phyloP scores from a whole-genome alignment of 2,329 filamentous ascomycete species.

The Metarhizium guizhouense region DNA sequence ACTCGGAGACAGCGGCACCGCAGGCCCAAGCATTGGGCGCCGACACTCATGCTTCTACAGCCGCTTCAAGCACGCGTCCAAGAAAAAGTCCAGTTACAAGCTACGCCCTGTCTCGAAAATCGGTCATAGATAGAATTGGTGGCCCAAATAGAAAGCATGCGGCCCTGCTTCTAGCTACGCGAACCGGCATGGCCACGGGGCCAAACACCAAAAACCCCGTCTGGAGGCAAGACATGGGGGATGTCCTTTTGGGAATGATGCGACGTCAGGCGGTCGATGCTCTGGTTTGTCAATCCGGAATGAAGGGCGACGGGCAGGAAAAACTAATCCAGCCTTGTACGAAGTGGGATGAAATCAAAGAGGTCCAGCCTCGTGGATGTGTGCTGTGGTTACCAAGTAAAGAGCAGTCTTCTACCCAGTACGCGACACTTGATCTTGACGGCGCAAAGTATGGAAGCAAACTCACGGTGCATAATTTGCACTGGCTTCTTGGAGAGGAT shows the following conservation, averaged over 20 bases:
- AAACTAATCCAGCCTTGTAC: slow-evolving; percentile 32
- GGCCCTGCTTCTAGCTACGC: slow-evolving; percentile 10
- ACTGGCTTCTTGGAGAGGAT: slow-evolving; percentile 39
- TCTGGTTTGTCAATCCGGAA: slow-evolving; percentile 23
- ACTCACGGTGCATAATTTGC: slow-evolving; percentile 45
- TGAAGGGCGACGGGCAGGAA: slow-evolving; percentile 11
- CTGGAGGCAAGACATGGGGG: slow-evolving; percentile 45
- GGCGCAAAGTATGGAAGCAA: slow-evolving; percentile 23
- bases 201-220: slow-evolving; percentile 9
- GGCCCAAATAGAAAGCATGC: slow-evolving; percentile 9
- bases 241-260: slow-evolving; percentile 40
- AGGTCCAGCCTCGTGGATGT: slow-evolving; percentile 32
- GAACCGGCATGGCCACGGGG: slow-evolving; percentile 18
- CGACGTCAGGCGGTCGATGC: slow-evolving; percentile 36
- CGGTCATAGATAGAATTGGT: slow-evolving; percentile 18
- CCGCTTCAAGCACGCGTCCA: background rate
- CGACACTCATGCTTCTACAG: background rate
- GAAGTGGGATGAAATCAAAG: slow-evolving; percentile 34
- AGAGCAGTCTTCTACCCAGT: slow-evolving; percentile 20
- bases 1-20: background rate
- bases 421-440: slow-evolving; percentile 36
- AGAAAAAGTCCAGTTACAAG: slow-evolving; percentile 13
- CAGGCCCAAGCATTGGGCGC: background rate
- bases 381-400: slow-evolving; percentile 32
- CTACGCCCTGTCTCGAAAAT: slow-evolving; percentile 21